These are phyloP conservation scores for Pholiota conissans DNA, from an alignment of 768 basidiomycete species.

Conservation along the genomic window DNA sequence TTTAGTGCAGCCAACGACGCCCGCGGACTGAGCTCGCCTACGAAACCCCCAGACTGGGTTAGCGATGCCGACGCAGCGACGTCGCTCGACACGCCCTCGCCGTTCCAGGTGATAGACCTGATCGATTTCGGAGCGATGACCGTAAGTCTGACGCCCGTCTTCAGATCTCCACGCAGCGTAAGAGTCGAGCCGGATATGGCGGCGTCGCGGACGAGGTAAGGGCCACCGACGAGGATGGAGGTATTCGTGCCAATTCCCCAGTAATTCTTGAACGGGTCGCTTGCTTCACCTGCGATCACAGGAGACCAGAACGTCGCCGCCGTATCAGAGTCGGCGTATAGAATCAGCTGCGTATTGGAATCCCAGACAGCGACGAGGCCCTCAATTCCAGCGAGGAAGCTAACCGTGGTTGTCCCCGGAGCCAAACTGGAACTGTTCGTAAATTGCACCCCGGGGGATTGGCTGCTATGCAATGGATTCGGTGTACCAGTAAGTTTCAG, in stretches of 20 bases:
- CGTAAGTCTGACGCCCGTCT: conserved; percentile 54
- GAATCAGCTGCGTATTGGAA: conserved; percentile 62
- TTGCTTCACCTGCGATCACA: conserved; percentile 43
- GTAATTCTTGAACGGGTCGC: conserved; percentile 52
- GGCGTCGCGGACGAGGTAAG: conserved; percentile 63
- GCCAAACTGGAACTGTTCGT: conserved; percentile 17
- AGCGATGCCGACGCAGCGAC: conserved; percentile 28
- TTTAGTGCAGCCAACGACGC: conserved; percentile 29
- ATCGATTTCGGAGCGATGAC: conserved; percentile 62
- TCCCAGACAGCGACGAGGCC: conserved; percentile 68
- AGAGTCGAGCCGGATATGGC: conserved; percentile 49
- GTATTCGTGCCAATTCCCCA: conserved; percentile 76
- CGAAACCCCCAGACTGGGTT: conserved; percentile 45
- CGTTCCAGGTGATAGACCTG: conserved; percentile 72
- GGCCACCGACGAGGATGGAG: conserved; percentile 65
- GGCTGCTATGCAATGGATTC: conserved; percentile 30
- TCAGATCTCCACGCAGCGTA: conserved; percentile 68
- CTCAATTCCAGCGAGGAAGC: conserved; percentile 54
- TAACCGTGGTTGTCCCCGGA: conserved; percentile 41
- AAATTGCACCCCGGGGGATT: conserved; percentile 29
- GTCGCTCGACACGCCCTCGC: conserved; percentile 40
- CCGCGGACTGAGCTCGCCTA: conserved; percentile 42
- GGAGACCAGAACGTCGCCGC: conserved; percentile 80
- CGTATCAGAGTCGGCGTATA: conserved; percentile 66
- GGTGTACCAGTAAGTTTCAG: conserved; percentile 48